These are phyloP conservation scores for Escovopsis sp. DNA, from an alignment of 2,329 filamentous ascomycete genomes.

Conservation along the genomic window DNA sequence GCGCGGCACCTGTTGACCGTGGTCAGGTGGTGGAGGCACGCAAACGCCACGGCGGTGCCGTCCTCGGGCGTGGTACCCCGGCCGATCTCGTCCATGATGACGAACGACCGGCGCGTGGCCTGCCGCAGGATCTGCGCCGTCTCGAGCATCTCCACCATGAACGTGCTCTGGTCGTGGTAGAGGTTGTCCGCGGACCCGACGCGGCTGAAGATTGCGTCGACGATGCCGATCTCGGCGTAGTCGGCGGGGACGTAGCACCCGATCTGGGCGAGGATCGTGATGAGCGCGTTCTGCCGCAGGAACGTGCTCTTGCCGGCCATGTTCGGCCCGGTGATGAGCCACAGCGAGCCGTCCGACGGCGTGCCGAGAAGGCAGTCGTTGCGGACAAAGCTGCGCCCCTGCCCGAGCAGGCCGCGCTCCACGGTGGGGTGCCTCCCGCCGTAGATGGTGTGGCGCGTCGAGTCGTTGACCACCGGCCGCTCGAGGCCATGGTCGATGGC, in stretches of 20 bases:
- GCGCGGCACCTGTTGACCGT: conserved; percentile 62
- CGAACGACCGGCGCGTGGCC: conserved; percentile 73
- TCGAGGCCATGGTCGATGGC: conserved; percentile 60
- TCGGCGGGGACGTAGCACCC: conserved; percentile 86
- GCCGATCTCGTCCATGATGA: conserved; percentile 97
- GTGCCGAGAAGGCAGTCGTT: conserved; percentile 78
- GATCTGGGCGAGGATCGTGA: conserved; percentile 83
- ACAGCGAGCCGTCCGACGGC: conserved; percentile 45
- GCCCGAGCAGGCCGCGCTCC: conserved; percentile 62
- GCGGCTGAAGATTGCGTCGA: conserved; percentile 92
- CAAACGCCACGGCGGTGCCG: conserved; percentile 78
- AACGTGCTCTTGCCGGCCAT: conserved; percentile 98
- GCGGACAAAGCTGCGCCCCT: conserved; percentile 66
- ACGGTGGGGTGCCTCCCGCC: conserved; percentile 88
- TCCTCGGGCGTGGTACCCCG: conserved; percentile 89
- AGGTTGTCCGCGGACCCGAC: conserved; percentile 90
- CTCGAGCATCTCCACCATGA: conserved; percentile 99
- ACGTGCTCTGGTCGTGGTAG: conserved; percentile 90
- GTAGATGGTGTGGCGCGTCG: conserved; percentile 57
- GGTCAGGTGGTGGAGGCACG: conserved; percentile 72
- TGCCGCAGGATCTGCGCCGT: conserved; percentile 78
- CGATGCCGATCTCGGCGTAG: conserved; percentile 72
- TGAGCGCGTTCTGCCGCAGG: conserved; percentile 85
- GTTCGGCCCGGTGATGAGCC: conserved; percentile 73
- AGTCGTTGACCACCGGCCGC: conserved; percentile 56